phyloP scores from a whole-genome alignment of 371 early-diverging fungal species.

The Mucor lusitanicus region DNA sequence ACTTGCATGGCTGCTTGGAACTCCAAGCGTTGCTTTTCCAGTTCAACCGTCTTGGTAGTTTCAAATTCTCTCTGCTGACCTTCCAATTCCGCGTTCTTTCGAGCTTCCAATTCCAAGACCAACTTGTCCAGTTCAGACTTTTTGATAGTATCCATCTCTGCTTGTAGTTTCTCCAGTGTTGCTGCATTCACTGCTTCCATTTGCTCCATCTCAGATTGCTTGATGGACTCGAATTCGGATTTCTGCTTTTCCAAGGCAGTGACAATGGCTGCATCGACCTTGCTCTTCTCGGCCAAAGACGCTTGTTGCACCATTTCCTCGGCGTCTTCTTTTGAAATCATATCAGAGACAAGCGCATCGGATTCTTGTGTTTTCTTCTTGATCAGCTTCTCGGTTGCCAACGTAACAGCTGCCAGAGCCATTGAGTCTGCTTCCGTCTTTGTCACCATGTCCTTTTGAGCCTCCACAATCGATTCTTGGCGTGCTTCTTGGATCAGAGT shows the following conservation, averaged over 20 bases:
- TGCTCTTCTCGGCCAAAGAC: constrained; percentile 1
- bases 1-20: not conserved
- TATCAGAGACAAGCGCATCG: not conserved
- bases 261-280: not conserved
- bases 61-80: constrained; percentile 3
- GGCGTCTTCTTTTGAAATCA: constrained; percentile 14
- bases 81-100: constrained; percentile 1
- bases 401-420: constrained; percentile 16
- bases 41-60: not conserved
- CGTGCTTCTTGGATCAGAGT: not conserved
- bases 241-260: constrained; percentile 13
- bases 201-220: not conserved
- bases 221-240: not conserved
- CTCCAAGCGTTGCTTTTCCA: not conserved
- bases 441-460: constrained; percentile 12
- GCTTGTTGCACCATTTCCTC: constrained; percentile 5
- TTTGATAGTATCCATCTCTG: not conserved
- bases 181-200: not conserved
- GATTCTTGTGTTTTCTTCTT: not conserved
- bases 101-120: not conserved
- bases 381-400: constrained; percentile 4
- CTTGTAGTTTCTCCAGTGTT: constrained; percentile 1
- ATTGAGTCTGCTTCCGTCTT: constrained; percentile 15
- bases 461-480: not conserved
- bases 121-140: not conserved